phyloP scores from a whole-genome alignment of 2,329 filamentous ascomycete genomes.

The Shiraia sp. region DNA sequence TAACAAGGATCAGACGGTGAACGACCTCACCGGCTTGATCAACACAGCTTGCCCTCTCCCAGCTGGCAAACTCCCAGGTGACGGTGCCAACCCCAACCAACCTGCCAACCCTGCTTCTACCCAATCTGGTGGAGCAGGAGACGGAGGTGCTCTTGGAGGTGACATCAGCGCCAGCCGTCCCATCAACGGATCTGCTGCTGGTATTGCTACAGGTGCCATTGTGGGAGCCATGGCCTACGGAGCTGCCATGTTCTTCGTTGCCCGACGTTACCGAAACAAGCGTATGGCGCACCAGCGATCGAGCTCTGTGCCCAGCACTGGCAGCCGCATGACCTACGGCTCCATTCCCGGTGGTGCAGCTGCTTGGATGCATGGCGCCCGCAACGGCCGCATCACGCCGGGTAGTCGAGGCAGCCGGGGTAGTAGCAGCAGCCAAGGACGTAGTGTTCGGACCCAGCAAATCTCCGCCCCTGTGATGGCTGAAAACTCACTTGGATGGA shows the following conservation, averaged over 20 bases:
- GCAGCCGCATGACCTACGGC: conserved; percentile 51
- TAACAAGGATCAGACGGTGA: conserved; percentile 66
- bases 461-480: conserved; percentile 91
- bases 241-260: conserved; percentile 91
- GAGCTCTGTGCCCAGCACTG: conserved; percentile 74
- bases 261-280: conserved; percentile 87
- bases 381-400: conserved; percentile 45
- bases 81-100: conserved; percentile 45
- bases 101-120: conserved; percentile 44
- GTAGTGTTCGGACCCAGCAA: conserved; percentile 67
- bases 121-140: conserved; percentile 40
- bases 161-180: conserved; percentile 59
- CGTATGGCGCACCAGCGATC: conserved; percentile 75
- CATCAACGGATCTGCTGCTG: conserved; percentile 66
- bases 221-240: conserved; percentile 84
- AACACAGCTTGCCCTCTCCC: conserved; percentile 78
- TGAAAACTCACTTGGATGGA: conserved; percentile 95
- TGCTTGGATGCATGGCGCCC: conserved; percentile 53
- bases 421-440: conserved; percentile 64
- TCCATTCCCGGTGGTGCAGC: conserved; percentile 50
- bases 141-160: conserved; percentile 55
- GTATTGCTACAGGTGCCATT: conserved; percentile 76
- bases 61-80: conserved; percentile 49
- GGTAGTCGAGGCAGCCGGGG: conserved; percentile 46
- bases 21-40: conserved; percentile 76